Conservation (phyloP, 768 basidiomycete species). For the Daedaleopsis nitida region DNA sequence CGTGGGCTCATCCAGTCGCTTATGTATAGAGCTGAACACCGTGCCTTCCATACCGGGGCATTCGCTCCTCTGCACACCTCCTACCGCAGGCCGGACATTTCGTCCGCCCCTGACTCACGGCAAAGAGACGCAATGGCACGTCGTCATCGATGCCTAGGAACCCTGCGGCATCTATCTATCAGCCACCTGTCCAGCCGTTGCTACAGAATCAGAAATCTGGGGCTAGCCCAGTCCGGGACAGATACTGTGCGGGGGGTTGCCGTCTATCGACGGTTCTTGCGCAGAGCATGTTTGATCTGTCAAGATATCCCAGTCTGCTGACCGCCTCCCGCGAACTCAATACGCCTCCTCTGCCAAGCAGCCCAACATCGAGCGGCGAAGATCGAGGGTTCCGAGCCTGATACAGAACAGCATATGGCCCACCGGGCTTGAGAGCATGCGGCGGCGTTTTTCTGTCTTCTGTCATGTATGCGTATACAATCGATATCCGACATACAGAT, state of each 20-base stretch:
- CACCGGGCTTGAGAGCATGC: not conserved
- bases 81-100: not conserved
- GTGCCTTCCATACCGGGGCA: conserved; percentile 13
- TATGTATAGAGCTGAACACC: conserved; percentile 9
- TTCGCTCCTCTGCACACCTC: not conserved
- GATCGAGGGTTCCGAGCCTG: not conserved
- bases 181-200: conserved; percentile 13
- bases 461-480: not conserved
- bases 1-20: conserved; percentile 7
- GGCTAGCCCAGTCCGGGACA: conserved; percentile 5
- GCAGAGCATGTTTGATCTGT: conserved; percentile 13
- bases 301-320: conserved; percentile 1
- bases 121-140: not conserved
- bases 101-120: not conserved
- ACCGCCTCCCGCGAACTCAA: conserved; percentile 1
- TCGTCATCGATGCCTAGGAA: not conserved
- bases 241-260: conserved; percentile 13
- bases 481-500: conserved; percentile 4
- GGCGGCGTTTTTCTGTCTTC: conserved; percentile 4
- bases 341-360: not conserved
- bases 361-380: conserved; percentile 5
- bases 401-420: not conserved
- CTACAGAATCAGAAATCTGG: conserved; percentile 16
- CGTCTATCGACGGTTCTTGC: conserved; percentile 5
- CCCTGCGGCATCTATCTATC: conserved; percentile 9